Evolutionary conservation across 805 yeast species (phyloP), one percentile per base, ranked within the genome.

Genomic region (Saccharomycopsis sp.): DNA sequence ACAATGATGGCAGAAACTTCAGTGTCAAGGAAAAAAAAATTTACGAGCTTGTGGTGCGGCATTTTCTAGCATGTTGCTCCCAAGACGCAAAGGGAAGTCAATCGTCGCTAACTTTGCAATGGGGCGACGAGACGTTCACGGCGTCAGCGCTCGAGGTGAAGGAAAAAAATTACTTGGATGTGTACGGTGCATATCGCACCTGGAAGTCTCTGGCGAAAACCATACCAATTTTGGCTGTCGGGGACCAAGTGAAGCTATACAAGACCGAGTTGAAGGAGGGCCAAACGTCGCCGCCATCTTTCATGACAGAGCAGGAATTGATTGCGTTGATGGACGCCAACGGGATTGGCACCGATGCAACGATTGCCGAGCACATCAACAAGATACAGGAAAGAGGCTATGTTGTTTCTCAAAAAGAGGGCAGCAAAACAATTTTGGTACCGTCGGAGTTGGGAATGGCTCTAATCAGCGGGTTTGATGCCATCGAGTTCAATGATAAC

Each of bases 341-440:
- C 58, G 97, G 97, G 0, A 92, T 92, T 34, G 99, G 99, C 2
- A 92, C 99, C 0, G 99, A 92, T 64, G 99, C 99, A 1, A 92
- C 99, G 0, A 94, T 92, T 60, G 98, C 97, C 0, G 98, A 92
- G 32, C 99, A 92, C 59, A 92, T 92, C 29, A 87, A 82, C 43
- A 88, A 83, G 54, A 77, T 92, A 32, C 61, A 71, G 21, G 58
- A 59, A 8, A 62, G 98, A 39, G 75, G 76, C 15, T 94, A 88
- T 53, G 73, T 84, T 4, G 61, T 59, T 13, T 76, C 65, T 34
- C 64, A 67, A 7, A 65, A 60, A 45, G 49, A 49, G 5, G 61
- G 60, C 4, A 61, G 61, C 33, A 62, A 64, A 18, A 61, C 62
- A 1, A 64, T 66, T 37, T 59, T 92, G 10, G 63, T 80, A 4